Evolutionary conservation across 192 early-diverging fungal species (phyloP).

Genomic region (Dissophora ornata): DNA sequence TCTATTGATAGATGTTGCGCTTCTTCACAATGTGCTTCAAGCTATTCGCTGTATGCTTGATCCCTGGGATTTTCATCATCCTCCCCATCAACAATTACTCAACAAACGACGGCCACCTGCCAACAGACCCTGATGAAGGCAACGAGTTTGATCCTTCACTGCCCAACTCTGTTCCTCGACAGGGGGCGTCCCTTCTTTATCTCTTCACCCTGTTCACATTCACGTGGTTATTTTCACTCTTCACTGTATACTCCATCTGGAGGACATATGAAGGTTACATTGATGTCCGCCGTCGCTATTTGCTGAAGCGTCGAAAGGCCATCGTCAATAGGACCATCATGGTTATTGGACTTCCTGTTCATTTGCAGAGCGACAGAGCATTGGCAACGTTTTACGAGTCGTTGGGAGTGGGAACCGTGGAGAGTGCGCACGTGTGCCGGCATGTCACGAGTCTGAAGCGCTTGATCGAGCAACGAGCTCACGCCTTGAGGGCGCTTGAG

Average conservation of each 20-base stretch:
- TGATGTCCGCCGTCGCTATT: conserved; percentile 55
- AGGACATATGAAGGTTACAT: conserved; percentile 67
- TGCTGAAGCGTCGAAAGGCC: conserved; percentile 56
- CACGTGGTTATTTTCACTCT: conserved; percentile 65
- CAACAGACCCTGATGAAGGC: conserved; percentile 11
- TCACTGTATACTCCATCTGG: conserved; percentile 63
- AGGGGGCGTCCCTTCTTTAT: conserved; percentile 26
- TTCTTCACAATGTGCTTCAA: conserved; percentile 63
- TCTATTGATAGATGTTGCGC: conserved; percentile 59
- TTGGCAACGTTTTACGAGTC: conserved; percentile 78
- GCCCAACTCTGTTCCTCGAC: background rate
- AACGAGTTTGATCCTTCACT: conserved; percentile 21
- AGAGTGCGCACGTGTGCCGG: conserved; percentile 71
- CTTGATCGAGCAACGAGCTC: conserved; percentile 65
- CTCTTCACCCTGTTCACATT: conserved; percentile 54
- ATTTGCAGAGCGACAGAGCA: conserved; percentile 62
- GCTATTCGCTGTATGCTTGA: conserved; percentile 60
- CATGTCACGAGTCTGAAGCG: conserved; percentile 68
- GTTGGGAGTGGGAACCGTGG: conserved; percentile 72
- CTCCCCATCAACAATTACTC: conserved; percentile 57
- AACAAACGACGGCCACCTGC: conserved; percentile 2
- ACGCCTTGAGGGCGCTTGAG: conserved; percentile 67
- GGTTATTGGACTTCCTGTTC: conserved; percentile 72
- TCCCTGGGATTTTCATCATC: conserved; percentile 61
- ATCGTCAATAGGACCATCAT: conserved; percentile 74